Base-by-base conservation (phyloP, 169 alveolate species). In the Eimeria brunetti region DNA sequence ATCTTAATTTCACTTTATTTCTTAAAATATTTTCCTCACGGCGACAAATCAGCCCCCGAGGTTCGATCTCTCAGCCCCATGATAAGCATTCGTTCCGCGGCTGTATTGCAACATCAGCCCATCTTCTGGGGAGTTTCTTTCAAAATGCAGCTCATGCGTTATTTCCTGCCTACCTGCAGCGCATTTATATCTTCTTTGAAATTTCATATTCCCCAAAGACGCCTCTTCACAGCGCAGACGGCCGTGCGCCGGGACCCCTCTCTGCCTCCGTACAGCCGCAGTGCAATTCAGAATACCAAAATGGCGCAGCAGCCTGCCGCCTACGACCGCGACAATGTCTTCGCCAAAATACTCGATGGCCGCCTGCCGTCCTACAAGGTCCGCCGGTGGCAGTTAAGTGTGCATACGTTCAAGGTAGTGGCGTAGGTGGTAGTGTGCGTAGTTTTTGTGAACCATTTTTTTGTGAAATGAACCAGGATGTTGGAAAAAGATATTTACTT, bases 321-420 rank as follows among this genome's bases (percentile, higher is more conserved):
- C 16, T 93, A 93, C 94, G 94, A 93, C 88, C 93, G 56, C 1
- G 96, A 93, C 51, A 93, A 93, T 44, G 94, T 93, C 88, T 93
- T 93, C 81, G 90, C 89, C n/a, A 83, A 93, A 83, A 93, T 93
- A 22, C 56, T 93, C 12, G 96, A 81, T 12, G 96, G 96, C 46
- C 56, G 64, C n/a, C 83, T 93, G 20, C 96, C 96, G 6, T 81
- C 89, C 69, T 86, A 83, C 89, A 93, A 93, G 96, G 94, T 84
- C 56, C 2, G 89, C 14, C 49, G 62, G 53, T 53, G n/a, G 27
- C 49, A 14, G 49, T 18, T 1, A 24, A 62, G 2, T 62, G 38
- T 69, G 33, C 24, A 1, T 0, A 12, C 75, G 75, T 58, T 8
- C 27, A 8, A 12, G 7, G 5, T 58, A 16, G n/a, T 11, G 67